phyloP scores from a whole-genome alignment of 805 yeast species.

The Tetrapisispora nanseiensis region DNA sequence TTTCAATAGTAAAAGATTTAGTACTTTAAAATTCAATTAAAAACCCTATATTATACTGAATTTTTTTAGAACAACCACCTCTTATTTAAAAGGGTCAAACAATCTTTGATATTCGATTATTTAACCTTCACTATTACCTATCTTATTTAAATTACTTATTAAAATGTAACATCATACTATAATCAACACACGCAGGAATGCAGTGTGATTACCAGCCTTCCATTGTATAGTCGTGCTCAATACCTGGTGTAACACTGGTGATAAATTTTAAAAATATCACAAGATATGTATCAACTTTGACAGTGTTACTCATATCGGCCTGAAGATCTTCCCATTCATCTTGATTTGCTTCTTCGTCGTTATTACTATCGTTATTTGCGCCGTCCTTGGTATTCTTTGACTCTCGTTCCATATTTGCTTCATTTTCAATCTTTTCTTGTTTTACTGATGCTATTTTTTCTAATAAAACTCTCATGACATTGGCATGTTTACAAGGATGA shows the following conservation, averaged over 20 bases:
- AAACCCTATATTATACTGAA: too few species aligned
- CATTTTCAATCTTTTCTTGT: constrained; percentile 34
- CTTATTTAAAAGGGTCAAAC: too few species aligned
- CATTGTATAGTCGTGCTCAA: constrained; percentile 98
- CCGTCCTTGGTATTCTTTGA: constrained; percentile 5
- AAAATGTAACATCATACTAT: too few species aligned
- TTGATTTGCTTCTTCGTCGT: constrained; percentile 14
- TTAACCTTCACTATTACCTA: too few species aligned
- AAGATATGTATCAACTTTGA: constrained; percentile 86
- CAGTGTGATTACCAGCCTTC: constrained; percentile 75
- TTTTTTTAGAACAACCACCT: too few species aligned
- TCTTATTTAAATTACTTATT: too few species aligned
- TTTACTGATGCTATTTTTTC: constrained; percentile 54
- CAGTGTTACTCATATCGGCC: constrained; percentile 34
- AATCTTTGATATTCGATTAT: too few species aligned
- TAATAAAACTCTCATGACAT: constrained; percentile 85
- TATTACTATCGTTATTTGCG: neutral
- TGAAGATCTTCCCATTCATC: constrained; percentile 54
- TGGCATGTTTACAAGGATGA: constrained; percentile 93
- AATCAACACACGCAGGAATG: too few species aligned
- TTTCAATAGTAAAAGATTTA: too few species aligned
- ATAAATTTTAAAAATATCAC: constrained; percentile 86
- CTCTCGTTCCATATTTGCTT: constrained; percentile 35
- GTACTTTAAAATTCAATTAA: too few species aligned
- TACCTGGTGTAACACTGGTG: constrained; percentile 95